A percentile compares a stretch with the other conserved stretches of the same genome.
Conservation (phyloP, 164 flowering plant genomes). For the Vitis riparia region DNA sequence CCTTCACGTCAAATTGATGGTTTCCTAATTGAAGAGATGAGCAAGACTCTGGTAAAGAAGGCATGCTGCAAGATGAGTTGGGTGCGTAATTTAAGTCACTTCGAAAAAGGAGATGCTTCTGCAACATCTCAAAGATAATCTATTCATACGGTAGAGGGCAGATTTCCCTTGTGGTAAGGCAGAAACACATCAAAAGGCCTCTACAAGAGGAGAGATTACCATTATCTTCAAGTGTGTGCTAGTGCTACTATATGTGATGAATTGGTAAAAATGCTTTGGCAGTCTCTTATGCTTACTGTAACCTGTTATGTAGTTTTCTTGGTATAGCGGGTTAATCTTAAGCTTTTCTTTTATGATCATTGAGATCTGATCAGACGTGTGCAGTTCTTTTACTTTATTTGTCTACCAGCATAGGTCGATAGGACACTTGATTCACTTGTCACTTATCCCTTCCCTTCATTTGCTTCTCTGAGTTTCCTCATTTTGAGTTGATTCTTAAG, state of each 20-base stretch:
- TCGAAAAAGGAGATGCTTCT: neutral
- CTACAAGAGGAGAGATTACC: neutral
- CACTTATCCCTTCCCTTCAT: no score
- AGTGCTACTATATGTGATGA: neutral
- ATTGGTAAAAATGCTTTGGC: neutral
- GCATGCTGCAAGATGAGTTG: neutral
- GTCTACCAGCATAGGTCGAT: no score
- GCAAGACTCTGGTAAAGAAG: neutral
- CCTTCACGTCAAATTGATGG: neutral
- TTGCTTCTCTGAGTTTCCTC: no score
- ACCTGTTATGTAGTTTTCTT: neutral
- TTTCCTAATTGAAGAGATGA: neutral
- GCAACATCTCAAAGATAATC: neutral
- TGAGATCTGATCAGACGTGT: no score
- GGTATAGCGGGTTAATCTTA: no score
- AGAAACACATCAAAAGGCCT: neutral
- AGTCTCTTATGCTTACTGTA: neutral
- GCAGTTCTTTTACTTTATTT: no score
- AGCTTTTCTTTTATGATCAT: no score
- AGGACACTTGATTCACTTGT: no score
- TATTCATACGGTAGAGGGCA: neutral
- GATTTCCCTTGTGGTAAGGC: neutral
- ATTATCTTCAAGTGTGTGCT: neutral
- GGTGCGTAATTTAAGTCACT: neutral
- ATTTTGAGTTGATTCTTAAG: no score